phyloP scores from a whole-genome alignment of 2,329 filamentous ascomycete species.

The Ophiostoma triangulosporum region DNA sequence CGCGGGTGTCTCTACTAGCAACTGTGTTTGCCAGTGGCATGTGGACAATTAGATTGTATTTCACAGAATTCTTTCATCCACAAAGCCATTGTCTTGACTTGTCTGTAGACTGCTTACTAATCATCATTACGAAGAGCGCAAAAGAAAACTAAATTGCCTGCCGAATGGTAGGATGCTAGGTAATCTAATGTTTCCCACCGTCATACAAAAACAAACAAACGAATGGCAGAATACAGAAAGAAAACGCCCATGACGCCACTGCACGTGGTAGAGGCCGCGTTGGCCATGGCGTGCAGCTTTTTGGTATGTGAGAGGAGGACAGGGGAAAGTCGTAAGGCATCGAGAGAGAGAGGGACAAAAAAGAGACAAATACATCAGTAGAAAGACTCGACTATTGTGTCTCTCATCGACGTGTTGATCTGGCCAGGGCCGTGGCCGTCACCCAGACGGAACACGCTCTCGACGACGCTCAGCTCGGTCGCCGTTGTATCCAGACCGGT shows the following conservation, averaged over 20 bases:
- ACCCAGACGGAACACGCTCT: constrained; percentile 88
- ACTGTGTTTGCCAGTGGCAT: too few species aligned
- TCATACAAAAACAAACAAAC: neutral
- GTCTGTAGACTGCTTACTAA: too few species aligned
- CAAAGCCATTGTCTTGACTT: too few species aligned
- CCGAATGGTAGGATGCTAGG: neutral
- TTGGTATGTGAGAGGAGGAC: neutral
- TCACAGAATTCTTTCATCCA: too few species aligned
- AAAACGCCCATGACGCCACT: constrained; percentile 8
- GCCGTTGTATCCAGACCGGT: constrained; percentile 89
- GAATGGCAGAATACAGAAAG: constrained; percentile 1
- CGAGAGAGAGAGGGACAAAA: neutral
- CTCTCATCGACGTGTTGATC: constrained; percentile 79
- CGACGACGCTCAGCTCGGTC: constrained; percentile 92
- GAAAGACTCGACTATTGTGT: constrained; percentile 98
- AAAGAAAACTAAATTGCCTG: neutral
- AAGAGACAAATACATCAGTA: constrained; percentile 51
- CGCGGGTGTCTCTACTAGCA: too few species aligned
- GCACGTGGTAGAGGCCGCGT: neutral
- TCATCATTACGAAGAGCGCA: too few species aligned
- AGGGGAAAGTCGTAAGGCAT: neutral
- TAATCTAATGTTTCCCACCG: neutral
- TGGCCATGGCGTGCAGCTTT: neutral
- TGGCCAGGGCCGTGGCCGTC: constrained; percentile 69
- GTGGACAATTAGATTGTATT: too few species aligned